Conservation (phyloP, 805 yeast species). For the Yamadazyma insecticola region DNA sequence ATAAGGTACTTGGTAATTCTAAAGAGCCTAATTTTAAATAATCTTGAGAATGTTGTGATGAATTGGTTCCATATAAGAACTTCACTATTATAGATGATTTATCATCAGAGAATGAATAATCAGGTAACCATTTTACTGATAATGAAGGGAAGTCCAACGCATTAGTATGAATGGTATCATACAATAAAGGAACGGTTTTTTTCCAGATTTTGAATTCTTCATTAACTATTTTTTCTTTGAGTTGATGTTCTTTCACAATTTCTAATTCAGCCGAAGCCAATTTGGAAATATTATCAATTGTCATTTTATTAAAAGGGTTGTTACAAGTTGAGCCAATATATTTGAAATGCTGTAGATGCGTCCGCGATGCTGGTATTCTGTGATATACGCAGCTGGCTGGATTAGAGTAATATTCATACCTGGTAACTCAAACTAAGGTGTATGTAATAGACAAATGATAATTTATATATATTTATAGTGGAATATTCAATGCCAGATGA, state of each 20-base stretch:
- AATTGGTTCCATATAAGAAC: slow-evolving; percentile 47
- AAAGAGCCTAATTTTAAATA: slow-evolving; percentile 42
- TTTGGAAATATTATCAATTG: slow-evolving; percentile 4
- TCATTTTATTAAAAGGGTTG: slow-evolving; percentile 1
- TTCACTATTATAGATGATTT: slow-evolving; percentile 28
- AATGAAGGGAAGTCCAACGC: slow-evolving; percentile 69
- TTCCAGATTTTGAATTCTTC: slow-evolving; percentile 83
- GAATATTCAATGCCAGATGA: too few relatives aligned
- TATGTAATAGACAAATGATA: too few relatives aligned
- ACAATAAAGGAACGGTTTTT: slow-evolving; percentile 73
- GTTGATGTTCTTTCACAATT: slow-evolving; percentile 43
- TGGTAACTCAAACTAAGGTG: too few relatives aligned
- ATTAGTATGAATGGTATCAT: slow-evolving; percentile 67
- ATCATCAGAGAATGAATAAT: slow-evolving; percentile 23
- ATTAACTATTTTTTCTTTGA: slow-evolving; percentile 58
- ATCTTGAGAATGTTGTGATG: slow-evolving; percentile 37
- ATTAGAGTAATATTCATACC: too few relatives aligned
- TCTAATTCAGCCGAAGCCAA: slow-evolving; percentile 30
- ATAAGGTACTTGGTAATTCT: slow-evolving; percentile 47
- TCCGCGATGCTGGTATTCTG: too few relatives aligned
- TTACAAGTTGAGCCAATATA: too few relatives aligned
- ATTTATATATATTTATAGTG: too few relatives aligned
- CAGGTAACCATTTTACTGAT: slow-evolving; percentile 65
- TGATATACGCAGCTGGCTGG: too few relatives aligned
- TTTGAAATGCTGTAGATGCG: too few relatives aligned